Base-by-base conservation (phyloP, 2,329 filamentous ascomycete genomes). In the Cytospora chrysosperma region DNA sequence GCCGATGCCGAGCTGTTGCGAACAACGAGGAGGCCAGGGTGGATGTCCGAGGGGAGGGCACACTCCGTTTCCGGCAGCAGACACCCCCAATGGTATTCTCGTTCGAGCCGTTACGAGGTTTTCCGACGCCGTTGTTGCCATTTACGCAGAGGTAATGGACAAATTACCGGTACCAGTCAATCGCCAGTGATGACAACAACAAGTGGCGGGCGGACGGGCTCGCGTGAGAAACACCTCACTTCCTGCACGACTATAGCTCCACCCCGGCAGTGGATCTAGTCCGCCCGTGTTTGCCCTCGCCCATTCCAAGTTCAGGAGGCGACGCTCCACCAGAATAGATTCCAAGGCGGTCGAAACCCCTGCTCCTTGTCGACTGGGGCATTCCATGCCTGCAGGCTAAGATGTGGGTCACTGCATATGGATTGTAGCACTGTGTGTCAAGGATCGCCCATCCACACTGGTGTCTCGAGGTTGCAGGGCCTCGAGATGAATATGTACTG, bases 401-500 rank as follows among this genome's bases (percentile, higher is more conserved):
- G n/a, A 24, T 21, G 43, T 47, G 43, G 43, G 43, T 47, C 43
- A 47, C 43, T 13, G n/a, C 43, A 47, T 47, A 47, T 47, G 43
- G 43, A 47, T 13, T 24, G 43, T 61, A 15, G 58, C 54, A 61
- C 58, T 61, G 58, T 61, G 58, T 52, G 24, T 24, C 59, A 61
- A 61, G 59, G 59, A 32, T 61, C 6, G 19, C 17, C 59, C 59
- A 55, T 28, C 51, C 54, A 49, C 51, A 50, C n/a, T 24, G n/a
- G n/a, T 47, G 43, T 61, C 27, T 61, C 59, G 59, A 61, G 59
- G 43, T 47, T 47, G 43, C 43, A 47, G 43, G 40, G 43, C 43
- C 59, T 55, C 51, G 40, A 52, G 54, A 62, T 55, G 28, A 50
- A 61, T 61, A 61, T 55, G 43, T 54, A 59, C 53, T 56, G 49